Conservation (phyloP, 2,329 filamentous ascomycete genomes). For the Chalaropsis ovoidea region DNA sequence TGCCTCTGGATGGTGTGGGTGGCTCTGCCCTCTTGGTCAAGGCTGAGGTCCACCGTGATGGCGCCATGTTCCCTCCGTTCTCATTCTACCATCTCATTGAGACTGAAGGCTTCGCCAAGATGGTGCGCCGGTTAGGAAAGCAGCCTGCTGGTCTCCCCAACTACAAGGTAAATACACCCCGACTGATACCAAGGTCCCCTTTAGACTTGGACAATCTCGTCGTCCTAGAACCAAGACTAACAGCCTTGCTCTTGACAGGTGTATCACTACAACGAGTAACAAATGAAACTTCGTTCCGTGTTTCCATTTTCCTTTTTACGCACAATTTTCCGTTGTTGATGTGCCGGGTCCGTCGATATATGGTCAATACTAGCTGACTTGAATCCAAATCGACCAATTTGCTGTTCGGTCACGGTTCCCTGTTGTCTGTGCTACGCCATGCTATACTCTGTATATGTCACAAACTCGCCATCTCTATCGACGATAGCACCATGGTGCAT, state of each 20-base stretch:
- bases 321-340: constrained; percentile 8
- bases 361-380: constrained; percentile 13
- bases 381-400: constrained; percentile 10
- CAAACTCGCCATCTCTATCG: background rate
- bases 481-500: background rate
- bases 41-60: constrained; percentile 91
- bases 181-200: no score
- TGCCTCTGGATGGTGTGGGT: constrained; percentile 83
- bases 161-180: constrained; percentile 63
- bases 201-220: no score
- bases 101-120: constrained; percentile 95
- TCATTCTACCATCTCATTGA: constrained; percentile 95
- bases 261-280: constrained; percentile 80
- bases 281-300: background rate
- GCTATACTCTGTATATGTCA: background rate
- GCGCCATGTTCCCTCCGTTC: constrained; percentile 97
- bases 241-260: constrained; percentile 44
- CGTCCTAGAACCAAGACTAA: constrained; percentile 17
- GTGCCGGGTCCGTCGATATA: constrained; percentile 9
- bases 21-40: constrained; percentile 89
- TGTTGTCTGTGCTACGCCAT: background rate
- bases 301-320: constrained; percentile 9
- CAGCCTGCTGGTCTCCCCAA: constrained; percentile 81
- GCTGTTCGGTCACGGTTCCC: background rate
- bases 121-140: constrained; percentile 85